phyloP scores from a whole-genome alignment of 2,329 filamentous ascomycete species.

The Canariomyces notabilis region DNA sequence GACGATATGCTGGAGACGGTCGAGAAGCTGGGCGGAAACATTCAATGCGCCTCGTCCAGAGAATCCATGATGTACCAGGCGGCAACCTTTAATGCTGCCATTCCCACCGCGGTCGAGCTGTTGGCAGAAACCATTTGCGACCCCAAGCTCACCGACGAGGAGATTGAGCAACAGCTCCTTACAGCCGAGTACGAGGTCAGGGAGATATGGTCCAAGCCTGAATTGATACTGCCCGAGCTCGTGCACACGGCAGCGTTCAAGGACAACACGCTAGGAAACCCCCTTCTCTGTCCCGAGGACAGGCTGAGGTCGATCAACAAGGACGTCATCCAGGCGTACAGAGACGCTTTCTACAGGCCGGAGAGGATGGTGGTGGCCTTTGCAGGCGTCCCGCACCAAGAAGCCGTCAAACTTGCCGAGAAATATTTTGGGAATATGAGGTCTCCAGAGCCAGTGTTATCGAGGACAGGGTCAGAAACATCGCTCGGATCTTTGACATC shows the following conservation, averaged over 20 bases:
- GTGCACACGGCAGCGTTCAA: constrained; percentile 94
- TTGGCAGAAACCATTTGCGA: constrained; percentile 92
- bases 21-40: constrained; percentile 87
- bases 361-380: constrained; percentile 93
- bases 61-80: constrained; percentile 99
- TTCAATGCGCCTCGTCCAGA: constrained; percentile 91
- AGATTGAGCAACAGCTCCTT: constrained; percentile 79
- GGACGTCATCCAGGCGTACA: constrained; percentile 69
- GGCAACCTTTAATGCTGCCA: constrained; percentile 91
- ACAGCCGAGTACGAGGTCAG: constrained; percentile 94
- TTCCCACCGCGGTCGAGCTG: constrained; percentile 74
- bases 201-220: constrained; percentile 97
- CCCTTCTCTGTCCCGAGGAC: constrained; percentile 84
- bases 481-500: constrained; percentile 40
- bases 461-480: constrained; percentile 55
- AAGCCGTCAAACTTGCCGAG: constrained; percentile 74
- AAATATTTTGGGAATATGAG: constrained; percentile 91
- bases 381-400: constrained; percentile 77
- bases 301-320: constrained; percentile 70
- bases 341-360: constrained; percentile 78
- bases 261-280: constrained; percentile 93
- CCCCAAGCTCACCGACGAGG: constrained; percentile 76
- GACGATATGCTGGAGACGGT: constrained; percentile 85
- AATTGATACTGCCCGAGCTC: constrained; percentile 90
- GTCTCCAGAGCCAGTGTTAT: constrained; percentile 43